Evolutionary conservation across 2,329 filamentous ascomycete genomes (phyloP), one percentile per base, ranked within the genome.

Genomic region (Cladophialophora yegresii): DNA sequence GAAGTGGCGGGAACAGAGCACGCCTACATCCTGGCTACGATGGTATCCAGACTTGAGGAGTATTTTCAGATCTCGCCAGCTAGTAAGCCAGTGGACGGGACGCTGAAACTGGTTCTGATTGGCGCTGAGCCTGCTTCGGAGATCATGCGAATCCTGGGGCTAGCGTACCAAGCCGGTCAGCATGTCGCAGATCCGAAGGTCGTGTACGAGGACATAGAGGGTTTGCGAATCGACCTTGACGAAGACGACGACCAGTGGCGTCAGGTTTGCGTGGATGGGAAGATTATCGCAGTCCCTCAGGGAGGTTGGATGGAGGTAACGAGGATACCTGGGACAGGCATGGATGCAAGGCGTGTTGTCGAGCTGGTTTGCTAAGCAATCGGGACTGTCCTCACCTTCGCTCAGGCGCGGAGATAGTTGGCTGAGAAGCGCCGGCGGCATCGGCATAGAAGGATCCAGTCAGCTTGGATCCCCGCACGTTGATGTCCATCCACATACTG

Each of bases 211-310:
- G 83, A 85, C 60, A 82, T 95, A 6, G 84, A 89, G 1, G 84
- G 84, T 58, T 70, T 96, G 20, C 81, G 78, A 63, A 86, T 97
- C 54, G 82, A 84, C 16, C 87, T 91, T 40, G 67, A 79, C 1
- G 90, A 95, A 72, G 80, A 84, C 16, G 86, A 91, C n/a, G 80
- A 80, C 0, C 81, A 87, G 58, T 97, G 92, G 92, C 83, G 93
- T 66, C 86, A 93, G 72, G 84, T 96, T 13, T 98, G 93, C 75
- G 82, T 98, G n/a, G 93, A 98, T 76, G 93, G 93, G 2, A 92
- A 89, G 59, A 96, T 96, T 71, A 85, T 97, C 2, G 83, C 85
- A 64, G 79, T 96, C 0, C 88, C 89, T 22, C 75, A 81, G 58
- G 87, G 84, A 1, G 92, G 92, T 0, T 88, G 85, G 82, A 85